Base-by-base conservation (phyloP, 768 basidiomycete genomes). In the Xerocomellus chrysenteron region DNA sequence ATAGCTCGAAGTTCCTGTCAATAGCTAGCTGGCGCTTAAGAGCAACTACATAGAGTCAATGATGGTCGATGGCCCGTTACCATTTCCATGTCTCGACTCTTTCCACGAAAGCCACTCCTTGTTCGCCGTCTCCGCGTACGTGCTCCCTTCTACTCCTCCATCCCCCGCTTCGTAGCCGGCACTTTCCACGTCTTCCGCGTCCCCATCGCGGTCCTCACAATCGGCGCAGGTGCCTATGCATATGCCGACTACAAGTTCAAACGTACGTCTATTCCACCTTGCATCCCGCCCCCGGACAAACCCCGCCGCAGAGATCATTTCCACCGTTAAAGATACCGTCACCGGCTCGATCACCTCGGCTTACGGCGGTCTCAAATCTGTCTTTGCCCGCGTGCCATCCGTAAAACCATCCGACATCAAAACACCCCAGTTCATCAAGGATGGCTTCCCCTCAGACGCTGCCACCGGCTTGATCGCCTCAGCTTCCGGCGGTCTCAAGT, bases 171-270 rank as follows among this genome's bases (percentile, higher is more conserved):
- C 61, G 83, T 96, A 47, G 21, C 21, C 21, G 85, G 28, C 6
- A 30, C 9, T 9, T 5, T 87, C 0, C 80, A 92, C 44, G 93
- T 93, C 0, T 94, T 97, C 65, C 80, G 89, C 50, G 85, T 96
- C 1, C 94, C 94, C 28, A 81, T 93, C 56, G 94, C 92, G 17
- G 93, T 89, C 8, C 88, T 87, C 35, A 92, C 92, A 2, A 82
- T 95, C 24, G 95, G 95, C 5, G 94, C 90, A 0, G 95, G 95
- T 9, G 88, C 92, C 0, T 76, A 95, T 54, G 92, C 92, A 5
- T 98, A 97, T 74, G 94, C 93, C 21, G 94, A 96, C 70, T 96
- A 95, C 78, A 94, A 94, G 75, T 87, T 95, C 65, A 95, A 98
- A 77, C 92, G 95, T 93, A 59, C 61, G 81, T 73, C 32, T 51